Evolutionary conservation across 768 basidiomycete genomes (phyloP).

Genomic region (Lepiota brunneoincarnata): DNA sequence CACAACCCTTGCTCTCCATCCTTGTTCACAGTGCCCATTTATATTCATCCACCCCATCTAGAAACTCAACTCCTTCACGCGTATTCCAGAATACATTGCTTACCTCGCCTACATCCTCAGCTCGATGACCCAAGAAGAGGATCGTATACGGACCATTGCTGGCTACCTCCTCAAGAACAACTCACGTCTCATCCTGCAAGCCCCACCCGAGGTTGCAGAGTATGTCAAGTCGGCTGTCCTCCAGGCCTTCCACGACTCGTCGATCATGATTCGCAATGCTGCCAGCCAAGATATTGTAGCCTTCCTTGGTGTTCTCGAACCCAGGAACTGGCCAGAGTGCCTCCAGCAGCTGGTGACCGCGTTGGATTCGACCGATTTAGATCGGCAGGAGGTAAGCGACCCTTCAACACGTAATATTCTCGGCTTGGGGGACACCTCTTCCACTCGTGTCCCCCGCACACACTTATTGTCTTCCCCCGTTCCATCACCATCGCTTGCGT

Average conservation of each 20-base stretch:
- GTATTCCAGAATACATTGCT: conserved; percentile 90
- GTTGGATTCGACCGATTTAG: conserved; percentile 71
- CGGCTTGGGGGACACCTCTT: neutral
- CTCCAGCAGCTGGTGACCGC: conserved; percentile 79
- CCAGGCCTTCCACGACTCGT: conserved; percentile 76
- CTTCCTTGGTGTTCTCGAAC: conserved; percentile 84
- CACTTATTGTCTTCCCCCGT: neutral
- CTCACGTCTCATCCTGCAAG: conserved; percentile 70
- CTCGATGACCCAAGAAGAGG: conserved; percentile 77
- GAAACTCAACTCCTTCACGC: conserved; percentile 88
- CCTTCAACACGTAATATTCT: conserved; percentile 9
- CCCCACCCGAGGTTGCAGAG: conserved; percentile 60
- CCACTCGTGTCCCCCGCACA: neutral
- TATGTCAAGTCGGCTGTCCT: conserved; percentile 78
- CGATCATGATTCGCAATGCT: conserved; percentile 89
- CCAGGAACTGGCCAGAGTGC: conserved; percentile 94
- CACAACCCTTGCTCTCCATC: conserved; percentile 16
- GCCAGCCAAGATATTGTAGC: conserved; percentile 92
- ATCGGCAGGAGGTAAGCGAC: conserved; percentile 79
- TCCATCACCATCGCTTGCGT: neutral
- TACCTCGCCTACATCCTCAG: conserved; percentile 95
- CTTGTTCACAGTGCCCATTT: conserved; percentile 15
- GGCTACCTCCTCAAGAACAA: conserved; percentile 98
- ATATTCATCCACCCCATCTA: conserved; percentile 25
- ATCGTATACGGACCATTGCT: conserved; percentile 92